Conservation (phyloP, 352 stramenopile species). For the Thraustochytrium striatum region DNA sequence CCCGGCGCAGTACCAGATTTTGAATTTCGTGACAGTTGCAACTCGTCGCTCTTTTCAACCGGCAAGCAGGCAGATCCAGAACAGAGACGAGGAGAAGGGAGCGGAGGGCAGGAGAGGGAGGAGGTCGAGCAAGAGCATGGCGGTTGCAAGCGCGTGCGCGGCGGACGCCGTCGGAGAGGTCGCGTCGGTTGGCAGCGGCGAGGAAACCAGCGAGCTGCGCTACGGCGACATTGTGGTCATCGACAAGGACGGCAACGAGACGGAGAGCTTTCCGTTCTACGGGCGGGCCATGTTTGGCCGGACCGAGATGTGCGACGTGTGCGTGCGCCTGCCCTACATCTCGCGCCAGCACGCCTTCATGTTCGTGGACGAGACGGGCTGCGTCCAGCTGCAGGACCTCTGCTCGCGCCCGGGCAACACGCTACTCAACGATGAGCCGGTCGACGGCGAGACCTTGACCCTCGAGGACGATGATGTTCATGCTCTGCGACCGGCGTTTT, state of each 20-base stretch:
- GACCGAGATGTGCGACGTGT: constrained; percentile 4
- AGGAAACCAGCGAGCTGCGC: constrained; percentile 23
- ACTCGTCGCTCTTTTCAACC: too few species aligned
- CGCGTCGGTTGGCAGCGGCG: background rate
- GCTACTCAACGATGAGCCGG: constrained; percentile 8
- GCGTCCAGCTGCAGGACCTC: constrained; percentile 20
- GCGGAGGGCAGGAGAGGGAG: background rate
- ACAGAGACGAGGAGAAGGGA: too few species aligned
- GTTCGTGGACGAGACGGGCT: constrained; percentile 37
- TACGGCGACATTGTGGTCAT: constrained; percentile 37
- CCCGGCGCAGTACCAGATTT: too few species aligned
- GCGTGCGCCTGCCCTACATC: constrained; percentile 15
- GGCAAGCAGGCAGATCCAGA: too few species aligned
- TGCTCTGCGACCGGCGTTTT: constrained; percentile 21
- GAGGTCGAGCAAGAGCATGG: background rate
- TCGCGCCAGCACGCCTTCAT: constrained; percentile 44
- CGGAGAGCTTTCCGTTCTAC: constrained; percentile 24
- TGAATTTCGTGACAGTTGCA: too few species aligned
- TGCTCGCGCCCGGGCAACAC: constrained; percentile 18
- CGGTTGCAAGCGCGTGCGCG: background rate
- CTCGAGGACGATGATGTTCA: constrained; percentile 18
- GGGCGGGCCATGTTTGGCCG: constrained; percentile 27
- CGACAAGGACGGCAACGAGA: constrained; percentile 28
- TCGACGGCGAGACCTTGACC: background rate
- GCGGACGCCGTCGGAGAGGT: too few species aligned